These are phyloP conservation scores for Pythium aphanidermatum DNA, from an alignment of 352 stramenopile species.

Conservation along the genomic window DNA sequence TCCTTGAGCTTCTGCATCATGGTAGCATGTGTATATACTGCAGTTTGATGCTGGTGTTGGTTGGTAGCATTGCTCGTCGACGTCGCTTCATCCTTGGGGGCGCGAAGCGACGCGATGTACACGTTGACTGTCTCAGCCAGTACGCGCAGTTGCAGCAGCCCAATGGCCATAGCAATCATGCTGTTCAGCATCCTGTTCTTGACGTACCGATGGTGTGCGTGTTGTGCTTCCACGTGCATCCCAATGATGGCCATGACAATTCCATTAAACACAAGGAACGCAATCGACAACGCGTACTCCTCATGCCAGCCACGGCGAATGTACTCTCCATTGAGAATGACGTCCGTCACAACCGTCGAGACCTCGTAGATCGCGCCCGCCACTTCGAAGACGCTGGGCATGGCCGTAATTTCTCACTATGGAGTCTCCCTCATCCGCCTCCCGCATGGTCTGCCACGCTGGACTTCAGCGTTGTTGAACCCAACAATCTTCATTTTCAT, in stretches of 20 bases:
- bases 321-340: constrained; percentile 73
- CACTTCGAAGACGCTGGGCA: constrained; percentile 31
- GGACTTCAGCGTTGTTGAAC: no score
- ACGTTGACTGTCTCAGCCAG: constrained; percentile 46
- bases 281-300: constrained; percentile 68
- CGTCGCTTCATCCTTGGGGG: constrained; percentile 1
- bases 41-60: neutral
- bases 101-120: constrained; percentile 13
- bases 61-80: no score
- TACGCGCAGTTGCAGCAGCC: constrained; percentile 57
- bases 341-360: constrained; percentile 60
- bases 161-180: constrained; percentile 30
- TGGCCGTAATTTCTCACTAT: constrained; percentile 11
- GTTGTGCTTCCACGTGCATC: constrained; percentile 31
- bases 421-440: no score
- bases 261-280: constrained; percentile 51
- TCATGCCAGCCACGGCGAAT: constrained; percentile 61
- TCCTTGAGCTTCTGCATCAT: constrained; percentile 16
- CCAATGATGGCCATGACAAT: constrained; percentile 62
- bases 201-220: constrained; percentile 31
- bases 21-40: constrained; percentile 2
- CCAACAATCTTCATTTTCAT: no score
- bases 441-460: no score
- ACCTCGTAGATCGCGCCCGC: constrained; percentile 48
- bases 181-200: constrained; percentile 24